Evolutionary conservation across 495 filamentous ascomycete genomes (phyloP).

Genomic region (Trichocladium uniseriatum): DNA sequence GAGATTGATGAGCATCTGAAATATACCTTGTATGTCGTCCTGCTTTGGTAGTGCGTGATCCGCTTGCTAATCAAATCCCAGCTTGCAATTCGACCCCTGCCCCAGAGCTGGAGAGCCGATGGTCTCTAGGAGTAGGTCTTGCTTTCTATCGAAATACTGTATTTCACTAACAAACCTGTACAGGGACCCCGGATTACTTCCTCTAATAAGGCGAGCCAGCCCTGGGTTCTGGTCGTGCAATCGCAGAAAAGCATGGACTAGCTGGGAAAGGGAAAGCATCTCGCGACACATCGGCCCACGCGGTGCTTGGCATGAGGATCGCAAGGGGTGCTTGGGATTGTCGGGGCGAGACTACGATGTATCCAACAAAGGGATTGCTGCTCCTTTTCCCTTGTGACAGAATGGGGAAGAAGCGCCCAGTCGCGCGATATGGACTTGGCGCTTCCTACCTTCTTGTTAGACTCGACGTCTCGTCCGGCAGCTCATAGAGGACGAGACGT

Average conservation of each 20-base stretch:
- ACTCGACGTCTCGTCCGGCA: background rate
- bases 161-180: background rate
- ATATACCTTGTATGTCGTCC: slow-evolving; percentile 89
- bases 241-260: slow-evolving; percentile 1
- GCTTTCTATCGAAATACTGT: background rate
- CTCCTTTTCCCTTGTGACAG: background rate
- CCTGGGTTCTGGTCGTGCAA: slow-evolving; percentile 3
- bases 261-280: background rate
- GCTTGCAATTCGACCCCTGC: slow-evolving; percentile 98
- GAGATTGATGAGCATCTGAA: slow-evolving; percentile 99
- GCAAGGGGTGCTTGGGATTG: background rate
- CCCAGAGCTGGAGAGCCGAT: slow-evolving; percentile 95
- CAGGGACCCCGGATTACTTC: slow-evolving; percentile 23
- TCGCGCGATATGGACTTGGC: background rate
- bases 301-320: background rate
- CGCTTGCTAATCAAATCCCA: slow-evolving; percentile 30
- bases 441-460: background rate
- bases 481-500: background rate
- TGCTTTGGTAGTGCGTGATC: background rate
- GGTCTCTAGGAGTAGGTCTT: slow-evolving; percentile 75
- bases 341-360: slow-evolving; percentile 5
- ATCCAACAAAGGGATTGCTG: slow-evolving; percentile 3
- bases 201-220: slow-evolving; percentile 13
- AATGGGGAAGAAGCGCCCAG: background rate
- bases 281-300: background rate